These are phyloP conservation scores for Suillus alpinus DNA, from an alignment of 768 basidiomycete genomes.

Conservation along the genomic window DNA sequence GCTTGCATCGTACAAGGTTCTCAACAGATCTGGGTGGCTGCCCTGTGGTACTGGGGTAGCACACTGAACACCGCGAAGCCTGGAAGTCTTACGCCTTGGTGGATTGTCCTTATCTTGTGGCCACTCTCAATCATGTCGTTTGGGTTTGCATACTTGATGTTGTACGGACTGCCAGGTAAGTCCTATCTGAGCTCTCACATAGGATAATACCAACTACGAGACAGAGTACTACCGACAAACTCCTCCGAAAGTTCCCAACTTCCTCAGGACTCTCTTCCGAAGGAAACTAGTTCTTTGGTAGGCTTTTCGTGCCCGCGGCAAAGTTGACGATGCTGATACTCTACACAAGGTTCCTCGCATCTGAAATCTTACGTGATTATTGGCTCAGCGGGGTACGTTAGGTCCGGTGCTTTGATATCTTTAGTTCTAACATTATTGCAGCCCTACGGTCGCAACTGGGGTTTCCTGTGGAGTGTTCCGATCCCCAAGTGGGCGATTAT, in stretches of 20 bases:
- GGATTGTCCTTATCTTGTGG: slow-evolving; percentile 81
- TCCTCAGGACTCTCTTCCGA: slow-evolving; percentile 85
- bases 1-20: slow-evolving; percentile 94
- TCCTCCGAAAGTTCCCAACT: slow-evolving; percentile 92
- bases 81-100: slow-evolving; percentile 70
- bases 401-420: neutral
- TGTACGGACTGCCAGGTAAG: slow-evolving; percentile 82
- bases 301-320: slow-evolving; percentile 1
- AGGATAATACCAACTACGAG: slow-evolving; percentile 9
- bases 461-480: slow-evolving; percentile 84
- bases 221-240: slow-evolving; percentile 88
- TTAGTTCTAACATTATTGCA: slow-evolving; percentile 27
- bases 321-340: neutral
- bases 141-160: slow-evolving; percentile 78
- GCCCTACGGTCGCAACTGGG: slow-evolving; percentile 94
- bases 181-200: slow-evolving; percentile 2
- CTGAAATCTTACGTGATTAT: slow-evolving; percentile 89
- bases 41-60: slow-evolving; percentile 95
- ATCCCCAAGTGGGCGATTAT: slow-evolving; percentile 84
- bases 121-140: slow-evolving; percentile 75
- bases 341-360: slow-evolving; percentile 67
- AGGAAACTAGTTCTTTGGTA: slow-evolving; percentile 88
- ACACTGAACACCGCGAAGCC: slow-evolving; percentile 57
- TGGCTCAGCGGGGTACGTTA: slow-evolving; percentile 80
- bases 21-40: slow-evolving; percentile 95